phyloP scores from a whole-genome alignment of 1,284 basidiomycete genomes.

The Cryptococcus maquisensis region DNA sequence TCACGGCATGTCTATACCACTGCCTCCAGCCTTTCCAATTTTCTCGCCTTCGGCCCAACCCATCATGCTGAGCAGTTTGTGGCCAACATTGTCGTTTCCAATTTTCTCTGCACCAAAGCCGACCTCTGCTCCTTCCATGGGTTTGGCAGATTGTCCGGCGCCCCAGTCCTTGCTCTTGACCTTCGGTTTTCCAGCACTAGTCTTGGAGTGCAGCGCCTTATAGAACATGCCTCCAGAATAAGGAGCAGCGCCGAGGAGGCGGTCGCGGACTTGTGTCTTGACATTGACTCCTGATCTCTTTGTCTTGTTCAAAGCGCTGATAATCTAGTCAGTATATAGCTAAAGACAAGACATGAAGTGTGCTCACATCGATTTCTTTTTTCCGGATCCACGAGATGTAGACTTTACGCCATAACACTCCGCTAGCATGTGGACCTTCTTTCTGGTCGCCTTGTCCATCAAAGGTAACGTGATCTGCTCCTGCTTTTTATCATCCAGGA shows the following conservation, averaged over 20 bases:
- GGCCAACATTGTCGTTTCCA: constrained; percentile 48
- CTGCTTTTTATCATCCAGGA: constrained; percentile 58
- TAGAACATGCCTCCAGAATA: constrained; percentile 37
- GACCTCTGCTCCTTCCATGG: constrained; percentile 45
- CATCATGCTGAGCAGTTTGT: constrained; percentile 47
- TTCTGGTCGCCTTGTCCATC: constrained; percentile 65
- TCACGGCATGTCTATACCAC: constrained; percentile 47
- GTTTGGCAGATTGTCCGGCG: constrained; percentile 27
- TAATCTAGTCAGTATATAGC: background rate
- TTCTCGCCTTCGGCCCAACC: constrained; percentile 47
- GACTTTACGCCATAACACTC: constrained; percentile 70
- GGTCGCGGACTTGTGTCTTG: constrained; percentile 60
- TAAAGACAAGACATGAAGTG: background rate
- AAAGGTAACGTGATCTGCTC: constrained; percentile 65
- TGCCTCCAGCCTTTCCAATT: constrained; percentile 41
- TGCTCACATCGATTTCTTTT: constrained; percentile 52
- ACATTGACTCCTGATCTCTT: constrained; percentile 55
- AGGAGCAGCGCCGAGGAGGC: constrained; percentile 50
- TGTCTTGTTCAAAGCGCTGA: constrained; percentile 66
- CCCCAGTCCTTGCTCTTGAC: constrained; percentile 13
- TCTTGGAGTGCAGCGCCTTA: constrained; percentile 36
- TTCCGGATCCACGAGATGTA: constrained; percentile 65
- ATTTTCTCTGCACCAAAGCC: constrained; percentile 46
- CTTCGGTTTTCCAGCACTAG: constrained; percentile 6
- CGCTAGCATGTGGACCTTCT: constrained; percentile 72